Percentiles rank a stretch among this genome's conserved stretches.
Evolutionary conservation across 2,329 filamentous ascomycete genomes (phyloP).

Genomic region (Fusarium sp.): DNA sequence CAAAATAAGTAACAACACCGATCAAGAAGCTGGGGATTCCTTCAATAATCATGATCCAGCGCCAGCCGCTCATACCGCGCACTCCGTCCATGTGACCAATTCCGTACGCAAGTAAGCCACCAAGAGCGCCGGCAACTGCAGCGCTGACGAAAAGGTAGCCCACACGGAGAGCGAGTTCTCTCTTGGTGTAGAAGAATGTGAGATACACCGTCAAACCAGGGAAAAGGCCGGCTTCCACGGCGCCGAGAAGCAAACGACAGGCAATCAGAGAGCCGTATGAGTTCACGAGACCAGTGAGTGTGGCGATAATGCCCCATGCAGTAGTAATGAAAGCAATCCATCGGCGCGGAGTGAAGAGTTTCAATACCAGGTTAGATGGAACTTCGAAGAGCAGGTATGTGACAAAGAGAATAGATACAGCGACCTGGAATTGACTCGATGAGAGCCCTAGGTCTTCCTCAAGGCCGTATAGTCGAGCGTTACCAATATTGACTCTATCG

Average conservation of each 20-base stretch:
- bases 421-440: constrained; percentile 74
- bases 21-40: constrained; percentile 56
- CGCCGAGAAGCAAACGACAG: constrained; percentile 74
- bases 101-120: constrained; percentile 77
- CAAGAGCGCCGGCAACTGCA: constrained; percentile 76
- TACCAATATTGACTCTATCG: constrained; percentile 75
- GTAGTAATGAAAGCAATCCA: constrained; percentile 74
- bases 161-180: constrained; percentile 76
- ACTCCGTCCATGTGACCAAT: constrained; percentile 79
- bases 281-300: constrained; percentile 73
- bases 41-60: constrained; percentile 74
- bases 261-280: constrained; percentile 74
- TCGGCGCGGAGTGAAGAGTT: constrained; percentile 69
- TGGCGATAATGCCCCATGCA: constrained; percentile 75
- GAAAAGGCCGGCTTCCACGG: constrained; percentile 76
- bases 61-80: constrained; percentile 73
- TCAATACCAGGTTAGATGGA: constrained; percentile 72
- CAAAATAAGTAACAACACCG: constrained; percentile 50
- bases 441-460: constrained; percentile 70
- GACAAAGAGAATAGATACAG: constrained; percentile 74
- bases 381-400: constrained; percentile 72
- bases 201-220: constrained; percentile 76
- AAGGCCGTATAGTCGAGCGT: constrained; percentile 73
- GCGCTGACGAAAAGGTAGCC: constrained; percentile 78
- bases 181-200: constrained; percentile 80